Evolutionary conservation across 2,329 filamentous ascomycete species (phyloP).

Genomic region (Raffaelea ambrosiae): DNA sequence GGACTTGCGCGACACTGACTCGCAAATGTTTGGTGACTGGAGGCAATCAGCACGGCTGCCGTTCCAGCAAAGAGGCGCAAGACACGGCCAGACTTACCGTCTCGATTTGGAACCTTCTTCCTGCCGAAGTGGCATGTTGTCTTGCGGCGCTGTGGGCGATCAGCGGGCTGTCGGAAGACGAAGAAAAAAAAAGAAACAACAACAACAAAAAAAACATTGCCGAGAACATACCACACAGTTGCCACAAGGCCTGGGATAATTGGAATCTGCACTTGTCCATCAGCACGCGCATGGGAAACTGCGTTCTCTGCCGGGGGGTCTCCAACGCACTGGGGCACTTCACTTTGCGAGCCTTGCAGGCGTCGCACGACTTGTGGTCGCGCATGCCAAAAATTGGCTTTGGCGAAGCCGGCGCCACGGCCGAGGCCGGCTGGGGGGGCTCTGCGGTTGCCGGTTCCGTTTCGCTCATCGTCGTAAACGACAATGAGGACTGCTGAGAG

Average conservation of each 20-base stretch:
- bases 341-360: slow-evolving; percentile 31
- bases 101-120: slow-evolving; percentile 9
- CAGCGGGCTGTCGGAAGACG: neutral
- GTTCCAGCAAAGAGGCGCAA: neutral
- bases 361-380: slow-evolving; percentile 25
- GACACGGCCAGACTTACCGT: slow-evolving; percentile 3
- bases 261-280: slow-evolving; percentile 5
- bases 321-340: slow-evolving; percentile 25
- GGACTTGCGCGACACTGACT: too few relatives aligned
- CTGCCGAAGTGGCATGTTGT: slow-evolving; percentile 10
- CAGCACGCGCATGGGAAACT: neutral
- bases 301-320: too few relatives aligned
- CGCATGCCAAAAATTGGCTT: slow-evolving; percentile 4
- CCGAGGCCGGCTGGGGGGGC: neutral
- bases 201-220: too few relatives aligned
- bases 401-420: neutral
- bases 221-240: slow-evolving; percentile 8
- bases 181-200: neutral
- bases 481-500: too few relatives aligned
- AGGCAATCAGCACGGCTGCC: too few relatives aligned
- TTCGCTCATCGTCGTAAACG: too few relatives aligned
- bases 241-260: slow-evolving; percentile 6
- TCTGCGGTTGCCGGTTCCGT: too few relatives aligned
- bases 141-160: slow-evolving; percentile 9
- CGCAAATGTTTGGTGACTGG: too few relatives aligned